Base-by-base conservation (phyloP, 441 rosid species). In the Adansonia grandidieri region DNA sequence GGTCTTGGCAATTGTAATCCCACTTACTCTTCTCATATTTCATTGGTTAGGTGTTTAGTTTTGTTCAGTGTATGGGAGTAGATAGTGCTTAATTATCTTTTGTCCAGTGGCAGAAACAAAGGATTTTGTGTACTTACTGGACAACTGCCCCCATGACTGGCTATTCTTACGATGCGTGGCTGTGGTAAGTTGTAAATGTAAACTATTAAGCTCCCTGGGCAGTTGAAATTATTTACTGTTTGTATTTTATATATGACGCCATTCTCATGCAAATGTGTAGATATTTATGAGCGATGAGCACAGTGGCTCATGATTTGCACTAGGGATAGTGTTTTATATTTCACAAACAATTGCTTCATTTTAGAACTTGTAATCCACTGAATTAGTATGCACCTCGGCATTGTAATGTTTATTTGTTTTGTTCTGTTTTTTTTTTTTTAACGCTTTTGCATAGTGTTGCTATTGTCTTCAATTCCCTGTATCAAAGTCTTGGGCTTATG, bases 101-200 rank as follows among this genome's bases (percentile, higher is more conserved):
- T 56, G 5, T 79, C 51, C 88, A 86, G 91, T 58, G 83, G 84
- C 85, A 78, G 82, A 82, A 71, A 69, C 73, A 70, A 82, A 82
- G 80, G 84, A 82, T 24, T 85, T 67, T 44, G 73, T 88, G 13
- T 88, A 84, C 58, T 74, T 82, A 62, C 80, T 86, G 42, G 91
- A 88, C 84, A 88, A 86, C 80, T 87, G 88, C 81, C 91, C 91
- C 28, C 91, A 86, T 22, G 91, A 88, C 75, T 88, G 88, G 91
- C 85, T 88, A 57, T 88, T 88, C 80, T 75, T 14, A 28, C 85
- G 14, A 77, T 86, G 91, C 79, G 70, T 45, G 67, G 88, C 89
- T 47, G 91, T 88, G 87, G 91, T 88, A 85, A 77, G 78, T 70
- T 44, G 32, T 44, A 67, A 67, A 67, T 17, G 4, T 45, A 19